Percentiles rank a stretch among this genome's conserved stretches.
Evolutionary conservation across 208 protist genomes (phyloP).

Genomic region (Crithidia bombi): DNA sequence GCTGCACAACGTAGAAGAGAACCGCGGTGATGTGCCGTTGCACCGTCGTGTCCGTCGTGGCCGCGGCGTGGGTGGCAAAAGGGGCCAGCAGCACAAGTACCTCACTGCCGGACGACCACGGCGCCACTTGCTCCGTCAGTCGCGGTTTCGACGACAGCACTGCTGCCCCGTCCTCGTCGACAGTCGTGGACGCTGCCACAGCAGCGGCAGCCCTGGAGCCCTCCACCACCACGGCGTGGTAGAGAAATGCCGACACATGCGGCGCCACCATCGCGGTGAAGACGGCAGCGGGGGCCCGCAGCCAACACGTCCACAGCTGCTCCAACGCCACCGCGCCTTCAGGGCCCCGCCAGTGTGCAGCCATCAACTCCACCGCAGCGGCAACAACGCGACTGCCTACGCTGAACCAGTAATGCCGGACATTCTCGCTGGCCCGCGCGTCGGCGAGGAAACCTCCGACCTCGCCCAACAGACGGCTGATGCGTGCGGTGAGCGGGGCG

Average conservation of each 20-base stretch:
- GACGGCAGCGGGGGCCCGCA: slow-evolving; percentile 14
- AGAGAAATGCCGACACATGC: slow-evolving; percentile 26
- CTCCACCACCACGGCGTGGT: slow-evolving; percentile 12
- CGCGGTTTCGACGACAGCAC: not conserved
- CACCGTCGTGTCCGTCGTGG: slow-evolving; percentile 20
- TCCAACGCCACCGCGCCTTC: slow-evolving; percentile 17
- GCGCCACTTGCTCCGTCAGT: not conserved
- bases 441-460: slow-evolving; percentile 24
- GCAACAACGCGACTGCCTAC: slow-evolving; percentile 27
- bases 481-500: slow-evolving; percentile 10
- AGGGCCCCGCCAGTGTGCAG: slow-evolving; percentile 25
- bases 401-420: slow-evolving; percentile 27
- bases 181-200: not conserved
- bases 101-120: slow-evolving; percentile 24
- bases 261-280: slow-evolving; percentile 27
- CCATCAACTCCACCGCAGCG: slow-evolving; percentile 26
- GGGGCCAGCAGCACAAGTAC: slow-evolving; percentile 29
- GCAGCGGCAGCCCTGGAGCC: not conserved
- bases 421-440: slow-evolving; percentile 19
- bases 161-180: not conserved
- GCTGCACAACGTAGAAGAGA: slow-evolving; percentile 28
- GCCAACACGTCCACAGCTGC: slow-evolving; percentile 42
- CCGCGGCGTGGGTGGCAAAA: slow-evolving; percentile 28
- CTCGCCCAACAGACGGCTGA: slow-evolving; percentile 20
- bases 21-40: slow-evolving; percentile 22